Percentiles rank a stretch among this genome's conserved stretches.
Conservation (phyloP, 2,329 filamentous ascomycete species). For the Claviceps humidiphila region DNA sequence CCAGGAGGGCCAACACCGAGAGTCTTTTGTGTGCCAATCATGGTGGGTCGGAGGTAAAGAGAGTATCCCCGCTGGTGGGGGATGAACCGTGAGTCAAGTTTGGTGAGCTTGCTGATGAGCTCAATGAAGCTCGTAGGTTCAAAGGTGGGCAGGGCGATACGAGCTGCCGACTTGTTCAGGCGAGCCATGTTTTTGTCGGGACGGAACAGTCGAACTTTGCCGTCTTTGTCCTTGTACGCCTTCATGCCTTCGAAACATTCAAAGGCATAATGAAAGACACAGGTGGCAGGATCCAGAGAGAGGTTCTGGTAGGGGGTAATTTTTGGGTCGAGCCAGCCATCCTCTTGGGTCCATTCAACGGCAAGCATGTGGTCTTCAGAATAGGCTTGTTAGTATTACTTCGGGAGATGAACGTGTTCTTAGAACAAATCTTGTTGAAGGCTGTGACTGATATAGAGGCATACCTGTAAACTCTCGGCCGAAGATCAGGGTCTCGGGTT, state of each 20-base stretch:
- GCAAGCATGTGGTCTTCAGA: conserved; percentile 88
- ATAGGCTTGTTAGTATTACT: neutral
- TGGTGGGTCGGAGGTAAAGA: conserved; percentile 85
- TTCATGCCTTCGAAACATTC: conserved; percentile 99
- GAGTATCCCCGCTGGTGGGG: conserved; percentile 79
- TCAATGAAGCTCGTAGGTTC: conserved; percentile 60
- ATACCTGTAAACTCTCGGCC: conserved; percentile 79
- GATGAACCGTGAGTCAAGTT: conserved; percentile 80
- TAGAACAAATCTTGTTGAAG: neutral
- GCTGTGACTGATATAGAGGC: neutral
- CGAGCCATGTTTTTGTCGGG: conserved; percentile 94
- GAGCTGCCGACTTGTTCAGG: conserved; percentile 78
- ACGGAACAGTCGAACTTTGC: conserved; percentile 75
- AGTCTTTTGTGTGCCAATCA: conserved; percentile 94
- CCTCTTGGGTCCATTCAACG: conserved; percentile 76
- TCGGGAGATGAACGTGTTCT: too few species aligned
- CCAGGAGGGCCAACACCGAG: conserved; percentile 87
- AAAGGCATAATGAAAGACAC: conserved; percentile 97
- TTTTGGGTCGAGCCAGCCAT: conserved; percentile 71
- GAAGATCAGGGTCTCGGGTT: conserved; percentile 76
- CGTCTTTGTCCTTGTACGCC: conserved; percentile 80
- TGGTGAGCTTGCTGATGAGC: conserved; percentile 66
- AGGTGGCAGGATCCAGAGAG: conserved; percentile 87
- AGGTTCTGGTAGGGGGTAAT: conserved; percentile 96
- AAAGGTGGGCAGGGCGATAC: conserved; percentile 88